Evolutionary conservation across 2,329 filamentous ascomycete species (phyloP).

Genomic region (Ramularia endophylla): DNA sequence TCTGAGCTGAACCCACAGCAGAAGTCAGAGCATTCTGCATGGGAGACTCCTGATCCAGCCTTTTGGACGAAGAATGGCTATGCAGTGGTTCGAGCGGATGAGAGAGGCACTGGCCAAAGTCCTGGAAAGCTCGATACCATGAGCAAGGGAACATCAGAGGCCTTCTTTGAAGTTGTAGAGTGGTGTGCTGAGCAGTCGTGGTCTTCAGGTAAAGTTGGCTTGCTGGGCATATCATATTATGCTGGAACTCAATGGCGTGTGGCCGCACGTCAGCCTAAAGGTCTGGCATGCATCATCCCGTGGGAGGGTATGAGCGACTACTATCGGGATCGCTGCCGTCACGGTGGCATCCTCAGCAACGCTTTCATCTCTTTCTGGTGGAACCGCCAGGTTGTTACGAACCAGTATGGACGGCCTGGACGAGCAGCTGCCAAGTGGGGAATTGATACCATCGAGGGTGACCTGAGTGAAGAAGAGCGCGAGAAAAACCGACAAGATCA

Average conservation of each 20-base stretch:
- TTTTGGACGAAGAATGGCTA: slow-evolving; percentile 31
- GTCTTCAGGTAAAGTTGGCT: slow-evolving; percentile 41
- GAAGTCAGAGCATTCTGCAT: slow-evolving; percentile 38
- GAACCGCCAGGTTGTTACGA: slow-evolving; percentile 59
- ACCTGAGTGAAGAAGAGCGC: slow-evolving; percentile 49
- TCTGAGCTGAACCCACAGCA: slow-evolving; percentile 34
- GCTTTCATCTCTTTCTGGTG: slow-evolving; percentile 58
- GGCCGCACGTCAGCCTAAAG: slow-evolving; percentile 38
- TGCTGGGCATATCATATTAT: slow-evolving; percentile 42
- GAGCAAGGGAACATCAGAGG: slow-evolving; percentile 42
- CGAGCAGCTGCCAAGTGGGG: slow-evolving; percentile 48
- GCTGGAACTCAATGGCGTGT: slow-evolving; percentile 39
- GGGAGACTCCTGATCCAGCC: slow-evolving; percentile 40
- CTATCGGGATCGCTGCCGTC: slow-evolving; percentile 43
- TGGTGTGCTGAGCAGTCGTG: slow-evolving; percentile 37
- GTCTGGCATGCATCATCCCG: slow-evolving; percentile 40
- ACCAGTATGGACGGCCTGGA: slow-evolving; percentile 57
- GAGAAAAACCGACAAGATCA: slow-evolving; percentile 40
- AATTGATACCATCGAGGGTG: slow-evolving; percentile 51
- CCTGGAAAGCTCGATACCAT: slow-evolving; percentile 40
- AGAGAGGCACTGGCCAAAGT: slow-evolving; percentile 27
- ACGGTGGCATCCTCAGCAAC: slow-evolving; percentile 37
- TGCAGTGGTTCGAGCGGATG: slow-evolving; percentile 31
- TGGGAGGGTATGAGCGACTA: slow-evolving; percentile 46
- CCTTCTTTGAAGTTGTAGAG: slow-evolving; percentile 44